Evolutionary conservation across 169 alveolate genomes (phyloP).

Genomic region (Plasmodium vivax): DNA sequence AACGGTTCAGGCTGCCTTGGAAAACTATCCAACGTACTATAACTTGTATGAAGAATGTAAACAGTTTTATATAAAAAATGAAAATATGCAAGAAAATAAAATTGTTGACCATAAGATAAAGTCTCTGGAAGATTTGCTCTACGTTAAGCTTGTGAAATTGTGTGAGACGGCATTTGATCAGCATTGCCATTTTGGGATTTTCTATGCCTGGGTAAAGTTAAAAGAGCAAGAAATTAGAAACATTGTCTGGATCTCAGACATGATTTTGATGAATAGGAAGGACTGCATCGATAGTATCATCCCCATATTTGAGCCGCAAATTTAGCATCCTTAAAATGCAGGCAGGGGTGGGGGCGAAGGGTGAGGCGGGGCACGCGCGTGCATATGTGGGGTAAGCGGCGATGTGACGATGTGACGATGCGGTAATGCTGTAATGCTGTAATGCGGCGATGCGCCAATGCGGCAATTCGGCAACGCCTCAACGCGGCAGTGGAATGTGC

Average conservation of each 20-base stretch:
- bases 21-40: constrained; percentile 89
- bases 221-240: constrained; percentile 98
- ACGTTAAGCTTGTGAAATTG: constrained; percentile 93
- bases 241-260: constrained; percentile 97
- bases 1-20: constrained; percentile 92
- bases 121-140: constrained; percentile 96
- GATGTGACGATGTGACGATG: neutral
- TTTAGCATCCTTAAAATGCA: constrained; percentile 12
- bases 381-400: neutral
- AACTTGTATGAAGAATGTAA: constrained; percentile 91
- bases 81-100: constrained; percentile 42
- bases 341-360: neutral
- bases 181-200: constrained; percentile 96
- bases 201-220: constrained; percentile 97
- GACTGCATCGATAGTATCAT: constrained; percentile 89
- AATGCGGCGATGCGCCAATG: neutral
- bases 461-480: neutral
- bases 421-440: too few relatives aligned
- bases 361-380: neutral
- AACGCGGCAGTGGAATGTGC: neutral
- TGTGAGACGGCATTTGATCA: constrained; percentile 97
- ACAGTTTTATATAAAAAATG: constrained; percentile 79
- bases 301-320: constrained; percentile 87
- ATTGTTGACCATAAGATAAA: constrained; percentile 73
- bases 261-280: constrained; percentile 90